These are phyloP conservation scores for Trichoderma sp. DNA, from an alignment of 2,329 filamentous ascomycete genomes.

Conservation along the genomic window DNA sequence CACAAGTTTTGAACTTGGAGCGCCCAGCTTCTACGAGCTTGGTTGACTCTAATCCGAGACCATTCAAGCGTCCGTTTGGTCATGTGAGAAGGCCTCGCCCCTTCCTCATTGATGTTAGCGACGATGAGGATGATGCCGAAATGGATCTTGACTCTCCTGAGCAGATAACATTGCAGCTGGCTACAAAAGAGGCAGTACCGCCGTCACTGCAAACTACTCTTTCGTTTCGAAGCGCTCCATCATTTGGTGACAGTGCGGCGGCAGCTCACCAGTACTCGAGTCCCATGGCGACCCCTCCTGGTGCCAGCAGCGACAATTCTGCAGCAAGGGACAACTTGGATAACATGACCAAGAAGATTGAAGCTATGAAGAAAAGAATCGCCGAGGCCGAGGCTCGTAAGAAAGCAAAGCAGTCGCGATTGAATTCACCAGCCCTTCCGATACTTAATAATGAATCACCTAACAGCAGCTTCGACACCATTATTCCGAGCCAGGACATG, in stretches of 20 bases:
- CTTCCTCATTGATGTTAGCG: constrained; percentile 84
- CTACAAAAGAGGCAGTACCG: constrained; percentile 32
- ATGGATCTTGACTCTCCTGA: constrained; percentile 65
- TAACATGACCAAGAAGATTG: constrained; percentile 59
- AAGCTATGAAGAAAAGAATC: constrained; percentile 61
- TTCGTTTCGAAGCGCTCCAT: constrained; percentile 49
- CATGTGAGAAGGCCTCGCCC: constrained; percentile 60
- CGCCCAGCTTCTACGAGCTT: constrained; percentile 68
- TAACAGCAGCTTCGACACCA: constrained; percentile 32
- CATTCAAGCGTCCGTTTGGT: constrained; percentile 63
- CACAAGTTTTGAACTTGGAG: constrained; percentile 38
- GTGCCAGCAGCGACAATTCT: constrained; percentile 38
- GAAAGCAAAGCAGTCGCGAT: constrained; percentile 43
- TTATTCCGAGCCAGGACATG: neutral
- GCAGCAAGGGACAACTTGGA: constrained; percentile 47
- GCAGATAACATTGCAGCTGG: constrained; percentile 43
- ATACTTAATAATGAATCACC: constrained; percentile 33
- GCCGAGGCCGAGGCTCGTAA: constrained; percentile 60
- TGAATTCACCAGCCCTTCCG: constrained; percentile 36
- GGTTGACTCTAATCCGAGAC: constrained; percentile 53
- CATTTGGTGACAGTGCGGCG: constrained; percentile 44
- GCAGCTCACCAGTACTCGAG: constrained; percentile 45
- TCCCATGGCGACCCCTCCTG: constrained; percentile 44
- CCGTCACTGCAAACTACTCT: constrained; percentile 40
- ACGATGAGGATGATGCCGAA: constrained; percentile 65